A percentile compares a stretch with the other conserved stretches of the same genome.
Conservation (phyloP, 345 rosid species). For the Trapa incisa region DNA sequence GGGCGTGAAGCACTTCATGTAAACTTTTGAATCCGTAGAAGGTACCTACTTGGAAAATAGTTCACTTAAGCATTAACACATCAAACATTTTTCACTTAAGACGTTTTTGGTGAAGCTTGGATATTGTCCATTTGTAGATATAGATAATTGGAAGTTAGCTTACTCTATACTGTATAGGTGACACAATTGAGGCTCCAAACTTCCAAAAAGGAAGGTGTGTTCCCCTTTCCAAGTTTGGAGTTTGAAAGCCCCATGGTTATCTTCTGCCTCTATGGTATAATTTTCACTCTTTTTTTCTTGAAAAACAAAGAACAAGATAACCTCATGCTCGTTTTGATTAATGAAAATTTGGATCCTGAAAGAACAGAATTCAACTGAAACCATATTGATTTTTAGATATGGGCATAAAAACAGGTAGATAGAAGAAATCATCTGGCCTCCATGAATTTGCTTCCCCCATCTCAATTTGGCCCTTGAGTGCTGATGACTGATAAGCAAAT, state of each 20-base stretch:
- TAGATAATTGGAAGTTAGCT: background rate
- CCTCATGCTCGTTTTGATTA: background rate
- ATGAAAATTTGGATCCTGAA: background rate
- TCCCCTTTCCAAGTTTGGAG: no score
- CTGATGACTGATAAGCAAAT: background rate
- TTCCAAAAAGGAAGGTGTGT: background rate
- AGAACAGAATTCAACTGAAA: background rate
- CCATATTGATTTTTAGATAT: background rate
- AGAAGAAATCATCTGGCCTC: background rate
- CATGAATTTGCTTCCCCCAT: background rate
- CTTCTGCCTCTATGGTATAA: no score
- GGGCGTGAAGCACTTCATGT: background rate
- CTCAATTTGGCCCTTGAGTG: background rate
- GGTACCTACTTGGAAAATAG: background rate
- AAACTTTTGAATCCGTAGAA: background rate
- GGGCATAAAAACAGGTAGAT: background rate
- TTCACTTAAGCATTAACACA: background rate
- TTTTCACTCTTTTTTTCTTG: background rate
- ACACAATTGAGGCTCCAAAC: background rate
- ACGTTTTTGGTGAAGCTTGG: no score
- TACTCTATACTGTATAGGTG: background rate
- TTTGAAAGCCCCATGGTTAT: no score
- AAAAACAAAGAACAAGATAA: background rate
- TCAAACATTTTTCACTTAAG: background rate
- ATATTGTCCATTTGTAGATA: no score